phyloP scores from a whole-genome alignment of 768 basidiomycete species.

The Hygrocybe coccinea region DNA sequence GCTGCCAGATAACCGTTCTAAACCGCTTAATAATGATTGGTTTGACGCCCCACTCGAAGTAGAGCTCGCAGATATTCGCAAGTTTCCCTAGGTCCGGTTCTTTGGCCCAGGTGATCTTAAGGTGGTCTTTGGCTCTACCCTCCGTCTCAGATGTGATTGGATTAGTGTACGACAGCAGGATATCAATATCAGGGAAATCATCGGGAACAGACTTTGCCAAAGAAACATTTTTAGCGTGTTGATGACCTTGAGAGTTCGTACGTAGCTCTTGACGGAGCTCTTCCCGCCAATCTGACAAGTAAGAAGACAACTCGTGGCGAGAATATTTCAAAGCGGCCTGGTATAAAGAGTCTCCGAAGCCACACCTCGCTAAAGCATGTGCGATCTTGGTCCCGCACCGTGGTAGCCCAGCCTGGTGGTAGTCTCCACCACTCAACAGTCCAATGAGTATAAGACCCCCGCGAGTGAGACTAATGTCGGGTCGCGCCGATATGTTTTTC shows the following conservation, averaged over 20 bases:
- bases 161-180: too few relatives aligned
- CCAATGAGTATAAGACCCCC: too few relatives aligned
- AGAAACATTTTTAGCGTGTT: constrained; percentile 60
- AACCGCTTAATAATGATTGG: too few relatives aligned
- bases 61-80: constrained; percentile 76
- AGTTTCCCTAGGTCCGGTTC: constrained; percentile 70
- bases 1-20: too few relatives aligned
- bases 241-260: constrained; percentile 59
- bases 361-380: constrained; percentile 78
- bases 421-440: too few relatives aligned
- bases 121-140: constrained; percentile 36
- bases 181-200: too few relatives aligned
- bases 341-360: constrained; percentile 68
- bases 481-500: too few relatives aligned
- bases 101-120: constrained; percentile 41
- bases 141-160: constrained; percentile 71
- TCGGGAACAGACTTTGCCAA: constrained; percentile 61
- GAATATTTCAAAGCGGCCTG: constrained; percentile 49
- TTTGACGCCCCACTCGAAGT: constrained; percentile 89
- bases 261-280: too few relatives aligned
- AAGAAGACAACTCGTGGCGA: constrained; percentile 42
- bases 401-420: too few relatives aligned
- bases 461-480: too few relatives aligned
- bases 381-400: too few relatives aligned
- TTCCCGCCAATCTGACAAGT: too few relatives aligned